Base-by-base conservation (phyloP, 805 yeast species). In the Wickerhamomyces chambardii region DNA sequence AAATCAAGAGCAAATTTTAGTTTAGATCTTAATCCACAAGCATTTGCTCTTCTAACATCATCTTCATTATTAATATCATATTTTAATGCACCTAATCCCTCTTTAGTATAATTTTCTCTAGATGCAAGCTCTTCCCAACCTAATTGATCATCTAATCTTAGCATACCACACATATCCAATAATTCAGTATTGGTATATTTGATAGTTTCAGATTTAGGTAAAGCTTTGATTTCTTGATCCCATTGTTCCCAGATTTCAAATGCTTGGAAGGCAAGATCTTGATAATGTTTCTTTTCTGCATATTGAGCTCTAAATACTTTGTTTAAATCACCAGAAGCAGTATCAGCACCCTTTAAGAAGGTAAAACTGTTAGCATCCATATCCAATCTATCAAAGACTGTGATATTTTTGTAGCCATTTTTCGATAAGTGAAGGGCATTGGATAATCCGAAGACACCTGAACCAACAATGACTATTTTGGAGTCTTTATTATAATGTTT, bases 391-490 rank as follows among this genome's bases (percentile, higher is more conserved):
- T 62, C 68, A 36, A 53, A 53, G 0, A 62, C 55, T 2, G 56
- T 50, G 29, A 62, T 50, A 32, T 60, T 42, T 3, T 27, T 49
- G 40, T 60, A 61, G 0, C 66, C 66, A 11, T 43, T 46, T 30
- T 51, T 37, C 1, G 58, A 53, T n/a, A 66, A 49, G 30, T 62
- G 54, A n/a, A 51, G 49, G 16, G 72, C 72, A 9, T 61, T 55
- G 25, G 71, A 64, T 8, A 66, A 48, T 2, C 72, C 72, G 50
- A 63, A 66, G 9, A 59, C 66, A 15, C 72, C 71, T 10, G 66
- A 57, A 6, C 72, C 72, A 14, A 67, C 53, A 14, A 66, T 50
- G 17, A 61, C 44, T 19, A 66, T 62, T 28, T 40, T 41, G 5
- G 41, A 24, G 28, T 45, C 44, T 35, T 50, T 50, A 16, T 5